Evolutionary conservation across 768 basidiomycete genomes (phyloP), one percentile per base, ranked within the genome.

Genomic region (Boletus speciosus): DNA sequence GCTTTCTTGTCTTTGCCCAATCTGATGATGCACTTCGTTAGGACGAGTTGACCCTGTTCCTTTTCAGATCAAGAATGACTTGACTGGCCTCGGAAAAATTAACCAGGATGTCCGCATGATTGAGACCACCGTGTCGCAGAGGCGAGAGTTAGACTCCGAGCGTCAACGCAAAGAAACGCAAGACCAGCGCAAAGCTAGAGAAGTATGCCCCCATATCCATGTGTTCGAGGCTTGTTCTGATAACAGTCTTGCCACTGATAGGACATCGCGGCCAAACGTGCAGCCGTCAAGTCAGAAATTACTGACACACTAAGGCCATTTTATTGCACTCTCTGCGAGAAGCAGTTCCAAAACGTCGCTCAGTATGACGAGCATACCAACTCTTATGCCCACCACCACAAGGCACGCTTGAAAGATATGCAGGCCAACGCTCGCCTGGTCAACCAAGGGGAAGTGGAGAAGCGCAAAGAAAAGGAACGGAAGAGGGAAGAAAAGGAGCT

Each of bases 361-460:
- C 90, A 91, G 63, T 93, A 89, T 61, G 91, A 93, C 59, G 91
- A 93, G 63, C 91, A 93, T 69, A 89, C 88, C 50, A 93, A 92
- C 63, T 91, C 91, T 7, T 92, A 91, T 60, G 88, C 89, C 0
- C 90, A 92, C 64, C 88, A 90, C 61, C 90, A 91, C 73, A 91
- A 88, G 71, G 85, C 85, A 35, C 85, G 91, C 46, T 80, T 85
- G 67, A 85, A 75, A 60, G 90, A 92, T 61, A 88, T 92, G 88
- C 87, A 90, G 72, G 82, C 83, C 29, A 83, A 83, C 47, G 81
- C 81, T 47, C 83, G 86, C 11, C 71, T 82, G n/a, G 81, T 82
- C 51, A 78, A 79, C 15, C 76, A 82, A 61, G 86, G 82, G 53
- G 89, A 89, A 49, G 60, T 83, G 15, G 86, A 89, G 57, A 86